phyloP scores from a whole-genome alignment of 495 filamentous ascomycete species.

The Friedmanniomyces endolithicus region DNA sequence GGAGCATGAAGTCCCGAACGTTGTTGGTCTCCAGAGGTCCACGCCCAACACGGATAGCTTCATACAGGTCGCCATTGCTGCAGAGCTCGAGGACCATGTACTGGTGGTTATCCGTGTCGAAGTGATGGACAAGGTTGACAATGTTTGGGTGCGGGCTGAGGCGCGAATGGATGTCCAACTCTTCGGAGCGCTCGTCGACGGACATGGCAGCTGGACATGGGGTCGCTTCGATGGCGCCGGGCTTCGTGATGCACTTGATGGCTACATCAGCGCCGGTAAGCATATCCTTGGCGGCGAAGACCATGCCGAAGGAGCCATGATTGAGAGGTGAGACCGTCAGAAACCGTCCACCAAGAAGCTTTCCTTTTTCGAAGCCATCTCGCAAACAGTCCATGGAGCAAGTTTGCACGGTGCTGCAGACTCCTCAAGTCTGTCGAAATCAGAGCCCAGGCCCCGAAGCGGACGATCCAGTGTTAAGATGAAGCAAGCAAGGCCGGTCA shows the following conservation, averaged over 20 bases:
- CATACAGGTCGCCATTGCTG: conserved; percentile 91
- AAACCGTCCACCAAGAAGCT: conserved; percentile 49
- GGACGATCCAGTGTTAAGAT: neutral
- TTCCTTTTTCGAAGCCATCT: conserved; percentile 30
- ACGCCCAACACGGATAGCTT: conserved; percentile 78
- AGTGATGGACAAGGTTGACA: conserved; percentile 82
- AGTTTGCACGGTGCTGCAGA: neutral
- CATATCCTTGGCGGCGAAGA: conserved; percentile 78
- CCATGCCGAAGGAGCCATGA: conserved; percentile 96
- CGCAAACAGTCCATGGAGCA: conserved; percentile 33
- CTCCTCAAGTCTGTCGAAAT: neutral
- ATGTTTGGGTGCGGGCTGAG: conserved; percentile 78
- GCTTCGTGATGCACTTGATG: conserved; percentile 86
- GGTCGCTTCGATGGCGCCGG: conserved; percentile 37
- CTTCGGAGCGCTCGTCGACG: conserved; percentile 75
- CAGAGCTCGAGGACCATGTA: conserved; percentile 95
- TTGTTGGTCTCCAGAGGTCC: conserved; percentile 91
- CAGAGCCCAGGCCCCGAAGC: neutral
- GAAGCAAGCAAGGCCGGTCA: neutral
- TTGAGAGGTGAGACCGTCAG: conserved; percentile 87
- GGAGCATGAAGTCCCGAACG: conserved; percentile 91
- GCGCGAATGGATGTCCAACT: conserved; percentile 66
- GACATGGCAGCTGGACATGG: conserved; percentile 41
- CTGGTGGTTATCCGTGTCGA: conserved; percentile 78
- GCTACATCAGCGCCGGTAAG: conserved; percentile 67